Base-by-base conservation (phyloP, 805 yeast genomes). In the Saccharomycopsis fermentans region DNA sequence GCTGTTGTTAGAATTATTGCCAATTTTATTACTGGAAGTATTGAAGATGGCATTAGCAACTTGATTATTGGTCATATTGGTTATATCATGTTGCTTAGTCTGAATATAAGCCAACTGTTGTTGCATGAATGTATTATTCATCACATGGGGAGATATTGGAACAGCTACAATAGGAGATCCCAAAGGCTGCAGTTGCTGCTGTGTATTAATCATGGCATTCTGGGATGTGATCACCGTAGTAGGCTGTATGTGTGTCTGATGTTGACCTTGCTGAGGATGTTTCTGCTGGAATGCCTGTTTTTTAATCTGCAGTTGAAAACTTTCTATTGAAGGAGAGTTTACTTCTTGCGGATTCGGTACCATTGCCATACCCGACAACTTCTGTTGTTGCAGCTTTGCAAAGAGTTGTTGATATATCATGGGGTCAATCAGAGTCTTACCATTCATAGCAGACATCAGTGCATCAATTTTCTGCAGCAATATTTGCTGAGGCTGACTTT, bases 341-440 rank as follows among this genome's bases (percentile, higher is more conserved):
- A 43, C 27, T 21, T 24, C n/a, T 21, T 21, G 50, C 6, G 12
- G 29, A 9, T 43, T 24, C 16, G 16, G 29, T 8, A 16, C n/a
- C 19, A 27, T 39, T 39, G 35, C 35, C 16, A 39, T 4, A 9
- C 37, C 50, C 12, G 50, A 27, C 19, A 29, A 21, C 34, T 58
- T 58, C 9, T 48, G 54, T 26, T 54, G 60, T 19, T 29, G 58
- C 35, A 32, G 35, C 35, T 50, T 48, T 21, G 52, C 48, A 43
- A 47, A 56, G 21, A 17, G 55, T 37, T 48, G 55, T 26, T 48
- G 51, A 19, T 29, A 48, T 29, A 29, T 36, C 47, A 39, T 24
- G 12, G 50, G 50, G 26, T 43, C 50, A 11, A 43, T 43, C 50
- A 43, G 50, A 6, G 50, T 43, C 29, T 43, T 43, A 4, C 29